Percentiles rank a stretch among this genome's conserved stretches.
phyloP scores from a whole-genome alignment of 192 early-diverging fungal species.

The Linnemannia elongata region DNA sequence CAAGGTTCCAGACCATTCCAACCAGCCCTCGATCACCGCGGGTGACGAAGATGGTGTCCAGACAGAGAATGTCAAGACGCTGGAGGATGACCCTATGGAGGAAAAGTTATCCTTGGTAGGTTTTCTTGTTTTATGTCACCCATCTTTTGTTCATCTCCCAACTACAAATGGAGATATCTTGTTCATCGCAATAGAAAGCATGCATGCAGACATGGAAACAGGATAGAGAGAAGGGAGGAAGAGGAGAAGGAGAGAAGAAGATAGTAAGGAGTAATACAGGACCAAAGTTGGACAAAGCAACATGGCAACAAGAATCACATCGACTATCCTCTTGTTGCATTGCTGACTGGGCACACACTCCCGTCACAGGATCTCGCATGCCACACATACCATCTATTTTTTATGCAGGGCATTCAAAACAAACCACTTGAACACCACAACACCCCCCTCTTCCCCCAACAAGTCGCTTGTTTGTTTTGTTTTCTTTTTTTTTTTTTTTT shows the following conservation, averaged over 20 bases:
- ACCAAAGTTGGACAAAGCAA: not conserved
- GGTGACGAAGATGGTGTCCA: not conserved
- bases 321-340: not conserved
- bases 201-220: not conserved
- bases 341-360: not conserved
- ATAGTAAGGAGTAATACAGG: not conserved
- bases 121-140: not conserved
- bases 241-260: not conserved
- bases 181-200: not conserved
- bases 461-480: not conserved
- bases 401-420: not conserved
- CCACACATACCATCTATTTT: not conserved
- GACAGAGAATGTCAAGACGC: not conserved
- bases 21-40: constrained; percentile 17
- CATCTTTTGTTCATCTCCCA: not conserved
- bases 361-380: not conserved
- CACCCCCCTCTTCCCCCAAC: not conserved
- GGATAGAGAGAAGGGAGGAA: not conserved
- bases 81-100: constrained; percentile 46
- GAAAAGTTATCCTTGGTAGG: constrained; percentile 40
- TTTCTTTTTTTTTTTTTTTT: not conserved
- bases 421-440: not conserved
- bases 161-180: not conserved
- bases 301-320: not conserved
- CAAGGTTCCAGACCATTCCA: constrained; percentile 6